Evolutionary conservation across 208 protist genomes (phyloP), one percentile per base, ranked within the genome.

Genomic region (Leishmania gerbilli): DNA sequence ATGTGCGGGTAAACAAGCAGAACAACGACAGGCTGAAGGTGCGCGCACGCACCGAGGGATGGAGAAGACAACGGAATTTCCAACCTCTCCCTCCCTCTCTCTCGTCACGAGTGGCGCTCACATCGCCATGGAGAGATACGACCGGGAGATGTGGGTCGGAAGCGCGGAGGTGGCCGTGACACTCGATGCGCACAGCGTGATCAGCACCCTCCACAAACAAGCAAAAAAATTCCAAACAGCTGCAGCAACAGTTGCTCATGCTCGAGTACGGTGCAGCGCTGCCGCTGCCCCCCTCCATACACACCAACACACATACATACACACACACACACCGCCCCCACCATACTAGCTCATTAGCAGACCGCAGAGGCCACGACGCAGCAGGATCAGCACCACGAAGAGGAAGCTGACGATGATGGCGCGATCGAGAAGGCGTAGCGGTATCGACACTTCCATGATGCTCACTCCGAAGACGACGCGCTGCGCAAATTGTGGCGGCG

Each of bases 371-470:
- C 64, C 72, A n/a, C 83, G 82, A 24, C 86, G 79, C 60, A 80
- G 45, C 31, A 87, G 60, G 34, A 87, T 84, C 31, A 87, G 74
- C 31, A 67, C 69, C 6, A 84, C 58, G 19, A 89, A 2, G 24
- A 58, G 27, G 34, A 80, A 62, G 49, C 79, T 87, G n/a, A n/a
- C 19, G 13, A 75, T 55, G 58, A 89, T 80, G 2, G 76, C 53
- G 5, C 74, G 83, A 47, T 86, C 84, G 47, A 89, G 15, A 47
- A 77, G 9, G 31, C 64, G 64, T 55, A 87, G 49, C 4, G 79
- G 37, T 27, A 86, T 65, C 19, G 62, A 58, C 4, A 80, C 37
- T 19, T n/a, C n/a, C 3, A 83, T n/a, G 72, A 56, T 45, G 19
- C 60, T n/a, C 1, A 89, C 19, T n/a, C 49, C 31, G 1, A 86